phyloP scores from a whole-genome alignment of 768 basidiomycete genomes.

The Russula sp. region DNA sequence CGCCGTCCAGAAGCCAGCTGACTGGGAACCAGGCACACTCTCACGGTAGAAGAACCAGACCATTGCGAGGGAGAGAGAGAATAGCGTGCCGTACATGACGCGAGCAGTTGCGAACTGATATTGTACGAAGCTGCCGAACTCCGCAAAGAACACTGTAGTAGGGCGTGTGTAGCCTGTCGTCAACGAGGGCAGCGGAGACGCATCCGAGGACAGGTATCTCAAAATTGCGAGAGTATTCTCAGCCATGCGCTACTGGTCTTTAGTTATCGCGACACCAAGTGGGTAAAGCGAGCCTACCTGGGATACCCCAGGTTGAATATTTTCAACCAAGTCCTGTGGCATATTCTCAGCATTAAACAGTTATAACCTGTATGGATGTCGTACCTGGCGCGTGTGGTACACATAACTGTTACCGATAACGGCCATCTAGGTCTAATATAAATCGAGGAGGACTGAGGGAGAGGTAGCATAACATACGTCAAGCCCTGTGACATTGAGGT shows the following conservation, averaged over 20 bases:
- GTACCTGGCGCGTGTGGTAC: constrained; percentile 86
- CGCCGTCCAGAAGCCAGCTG: constrained; percentile 31
- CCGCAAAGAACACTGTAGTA: constrained; percentile 69
- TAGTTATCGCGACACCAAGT: neutral
- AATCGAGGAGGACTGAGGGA: neutral
- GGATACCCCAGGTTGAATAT: constrained; percentile 79
- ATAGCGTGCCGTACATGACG: constrained; percentile 48
- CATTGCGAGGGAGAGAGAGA: constrained; percentile 40
- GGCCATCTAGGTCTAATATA: constrained; percentile 54
- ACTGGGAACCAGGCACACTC: constrained; percentile 24
- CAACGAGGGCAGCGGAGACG: constrained; percentile 62
- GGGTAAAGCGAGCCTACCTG: constrained; percentile 27
- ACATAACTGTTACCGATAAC: constrained; percentile 87
- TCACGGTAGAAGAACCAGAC: constrained; percentile 34
- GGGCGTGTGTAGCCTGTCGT: constrained; percentile 44
- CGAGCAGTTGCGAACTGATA: constrained; percentile 72
- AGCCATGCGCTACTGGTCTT: constrained; percentile 65
- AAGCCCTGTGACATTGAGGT: constrained; percentile 83
- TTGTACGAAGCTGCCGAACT: constrained; percentile 59
- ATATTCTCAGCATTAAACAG: neutral
- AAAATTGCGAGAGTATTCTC: constrained; percentile 81
- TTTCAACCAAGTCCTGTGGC: constrained; percentile 63
- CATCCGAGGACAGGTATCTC: constrained; percentile 58
- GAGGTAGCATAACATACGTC: constrained; percentile 48
- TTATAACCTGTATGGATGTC: constrained; percentile 2